Conservation (phyloP, 176 grass and related monocot species). For the Musa acuminata region DNA sequence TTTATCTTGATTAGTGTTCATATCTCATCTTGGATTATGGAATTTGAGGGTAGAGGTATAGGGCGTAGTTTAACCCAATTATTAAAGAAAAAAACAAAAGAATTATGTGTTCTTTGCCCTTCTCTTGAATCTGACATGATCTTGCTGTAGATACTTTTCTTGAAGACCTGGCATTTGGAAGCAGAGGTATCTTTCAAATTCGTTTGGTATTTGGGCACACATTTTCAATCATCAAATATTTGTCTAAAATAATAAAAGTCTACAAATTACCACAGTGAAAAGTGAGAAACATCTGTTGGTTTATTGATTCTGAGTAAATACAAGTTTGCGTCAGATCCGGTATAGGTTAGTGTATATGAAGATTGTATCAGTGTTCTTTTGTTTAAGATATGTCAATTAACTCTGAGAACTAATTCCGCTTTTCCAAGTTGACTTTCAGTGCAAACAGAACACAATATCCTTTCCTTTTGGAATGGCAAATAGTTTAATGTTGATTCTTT, state of each 20-base stretch:
- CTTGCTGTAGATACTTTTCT: background rate
- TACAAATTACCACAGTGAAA: too few relatives aligned
- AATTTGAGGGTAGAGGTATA: background rate
- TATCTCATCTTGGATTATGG: background rate
- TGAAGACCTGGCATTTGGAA: background rate
- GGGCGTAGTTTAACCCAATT: background rate
- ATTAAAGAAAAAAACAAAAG: background rate
- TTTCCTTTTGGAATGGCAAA: too few relatives aligned
- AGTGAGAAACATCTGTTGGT: too few relatives aligned
- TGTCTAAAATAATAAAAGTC: background rate
- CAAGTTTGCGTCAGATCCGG: background rate
- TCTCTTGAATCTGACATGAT: background rate
- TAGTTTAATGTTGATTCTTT: too few relatives aligned
- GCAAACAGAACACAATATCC: background rate
- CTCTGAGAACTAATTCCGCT: background rate
- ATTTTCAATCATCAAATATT: background rate
- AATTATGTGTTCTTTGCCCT: background rate
- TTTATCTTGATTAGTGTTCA: background rate
- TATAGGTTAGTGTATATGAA: background rate
- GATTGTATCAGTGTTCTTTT: background rate
- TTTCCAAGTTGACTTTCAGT: background rate
- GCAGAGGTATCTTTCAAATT: background rate
- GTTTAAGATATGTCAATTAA: background rate
- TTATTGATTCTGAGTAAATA: background rate
- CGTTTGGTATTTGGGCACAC: background rate